Percentiles rank a stretch among this genome's conserved stretches.
These are phyloP conservation scores for Nemania sp. DNA, from an alignment of 2,329 filamentous ascomycete genomes.

Conservation along the genomic window DNA sequence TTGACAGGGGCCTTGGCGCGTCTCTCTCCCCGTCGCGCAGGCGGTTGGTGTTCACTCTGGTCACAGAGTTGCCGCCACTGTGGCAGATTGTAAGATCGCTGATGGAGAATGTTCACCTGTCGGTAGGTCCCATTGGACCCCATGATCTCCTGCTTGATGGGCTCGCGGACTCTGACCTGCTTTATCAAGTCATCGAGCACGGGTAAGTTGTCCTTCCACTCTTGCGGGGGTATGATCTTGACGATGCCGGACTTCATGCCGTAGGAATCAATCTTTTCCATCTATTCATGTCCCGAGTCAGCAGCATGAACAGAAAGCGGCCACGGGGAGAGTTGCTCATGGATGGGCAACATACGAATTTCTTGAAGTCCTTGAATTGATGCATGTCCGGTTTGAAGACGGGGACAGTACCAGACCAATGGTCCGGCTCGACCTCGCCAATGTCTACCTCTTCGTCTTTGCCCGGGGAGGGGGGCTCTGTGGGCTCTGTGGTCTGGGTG, in stretches of 20 bases:
- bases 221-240: constrained; percentile 89
- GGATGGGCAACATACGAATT: constrained; percentile 66
- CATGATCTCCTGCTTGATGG: constrained; percentile 98
- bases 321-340: not conserved
- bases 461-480: not conserved
- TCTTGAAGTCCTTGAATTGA: constrained; percentile 92
- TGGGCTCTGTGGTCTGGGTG: constrained; percentile 8
- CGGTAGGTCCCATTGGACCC: constrained; percentile 94
- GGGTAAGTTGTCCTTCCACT: constrained; percentile 86
- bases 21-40: constrained; percentile 83
- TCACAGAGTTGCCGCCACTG: constrained; percentile 95
- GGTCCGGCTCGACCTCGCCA: constrained; percentile 79
- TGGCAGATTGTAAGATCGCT: constrained; percentile 92
- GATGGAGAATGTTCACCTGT: constrained; percentile 95
- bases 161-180: constrained; percentile 90
- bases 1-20: constrained; percentile 64
- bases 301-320: constrained; percentile 35
- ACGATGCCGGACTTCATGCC: constrained; percentile 98
- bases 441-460: constrained; percentile 56
- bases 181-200: constrained; percentile 85
- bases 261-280: constrained; percentile 85
- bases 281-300: constrained; percentile 49
- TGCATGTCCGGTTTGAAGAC: constrained; percentile 95
- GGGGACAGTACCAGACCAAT: constrained; percentile 89
- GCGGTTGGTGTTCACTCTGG: constrained; percentile 93